Conservation (phyloP, 2,329 filamentous ascomycete species). For the Talaromyces marneffei region DNA sequence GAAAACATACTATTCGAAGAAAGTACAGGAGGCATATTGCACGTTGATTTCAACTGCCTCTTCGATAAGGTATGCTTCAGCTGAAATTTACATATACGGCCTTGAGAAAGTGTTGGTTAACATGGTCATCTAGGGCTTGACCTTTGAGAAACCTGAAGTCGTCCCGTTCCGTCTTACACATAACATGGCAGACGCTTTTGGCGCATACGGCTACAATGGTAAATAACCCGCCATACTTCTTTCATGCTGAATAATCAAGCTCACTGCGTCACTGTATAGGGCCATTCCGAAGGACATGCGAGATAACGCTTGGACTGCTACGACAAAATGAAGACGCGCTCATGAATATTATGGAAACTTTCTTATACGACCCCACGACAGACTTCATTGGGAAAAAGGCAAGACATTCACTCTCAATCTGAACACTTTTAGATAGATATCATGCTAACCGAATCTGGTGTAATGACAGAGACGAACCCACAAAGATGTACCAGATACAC, state of each 20-base stretch:
- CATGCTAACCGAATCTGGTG: neutral
- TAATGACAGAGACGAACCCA: slow-evolving; percentile 45
- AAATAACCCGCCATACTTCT: slow-evolving; percentile 2
- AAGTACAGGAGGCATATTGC: slow-evolving; percentile 85
- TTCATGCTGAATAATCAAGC: neutral
- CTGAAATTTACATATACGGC: neutral
- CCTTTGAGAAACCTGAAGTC: slow-evolving; percentile 87
- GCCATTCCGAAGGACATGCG: slow-evolving; percentile 83
- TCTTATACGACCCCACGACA: slow-evolving; percentile 92
- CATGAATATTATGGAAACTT: slow-evolving; percentile 95
- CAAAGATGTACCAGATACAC: slow-evolving; percentile 56
- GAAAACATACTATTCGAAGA: slow-evolving; percentile 96
- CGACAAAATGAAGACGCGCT: slow-evolving; percentile 91
- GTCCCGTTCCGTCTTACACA: slow-evolving; percentile 96
- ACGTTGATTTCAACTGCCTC: slow-evolving; percentile 99
- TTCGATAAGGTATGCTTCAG: slow-evolving; percentile 67
- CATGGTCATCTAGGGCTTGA: slow-evolving; percentile 55
- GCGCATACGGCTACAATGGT: slow-evolving; percentile 83
- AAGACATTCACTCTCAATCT: slow-evolving; percentile 12
- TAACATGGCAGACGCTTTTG: slow-evolving; percentile 98
- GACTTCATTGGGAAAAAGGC: slow-evolving; percentile 76
- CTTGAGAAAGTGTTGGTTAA: neutral
- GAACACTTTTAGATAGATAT: neutral
- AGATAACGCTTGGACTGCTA: slow-evolving; percentile 77
- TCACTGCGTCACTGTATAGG: slow-evolving; percentile 33